A percentile compares a stretch with the other conserved stretches of the same genome.
phyloP scores from a whole-genome alignment of 768 basidiomycete species.

The Collybia sordida region DNA sequence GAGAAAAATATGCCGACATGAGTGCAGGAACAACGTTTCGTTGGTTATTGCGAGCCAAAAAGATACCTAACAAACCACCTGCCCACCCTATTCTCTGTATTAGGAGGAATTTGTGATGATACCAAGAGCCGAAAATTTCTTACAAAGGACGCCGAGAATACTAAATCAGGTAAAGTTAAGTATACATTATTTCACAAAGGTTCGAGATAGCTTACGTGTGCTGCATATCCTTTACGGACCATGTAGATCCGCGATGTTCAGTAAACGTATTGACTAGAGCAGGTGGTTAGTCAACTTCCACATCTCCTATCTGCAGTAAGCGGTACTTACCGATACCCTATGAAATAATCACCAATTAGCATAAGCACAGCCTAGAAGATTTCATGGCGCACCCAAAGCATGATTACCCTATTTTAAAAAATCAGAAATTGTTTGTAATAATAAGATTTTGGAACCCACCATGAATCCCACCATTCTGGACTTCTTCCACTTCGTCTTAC shows the following conservation, averaged over 20 bases:
- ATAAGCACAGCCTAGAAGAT: background rate
- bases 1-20: slow-evolving; percentile 48
- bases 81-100: slow-evolving; percentile 68
- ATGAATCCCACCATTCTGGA: slow-evolving; percentile 87
- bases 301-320: background rate
- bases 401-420: slow-evolving; percentile 37
- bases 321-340: slow-evolving; percentile 57
- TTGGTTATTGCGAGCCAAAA: slow-evolving; percentile 78
- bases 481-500: slow-evolving; percentile 65
- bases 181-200: background rate
- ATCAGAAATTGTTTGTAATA: background rate
- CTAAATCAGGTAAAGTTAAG: slow-evolving; percentile 31
- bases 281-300: background rate
- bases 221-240: slow-evolving; percentile 95
- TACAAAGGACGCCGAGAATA: slow-evolving; percentile 73
- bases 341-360: background rate
- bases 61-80: slow-evolving; percentile 87
- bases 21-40: slow-evolving; percentile 79
- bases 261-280: slow-evolving; percentile 86
- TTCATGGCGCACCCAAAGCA: slow-evolving; percentile 43
- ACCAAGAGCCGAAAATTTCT: slow-evolving; percentile 14
- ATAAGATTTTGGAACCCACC: slow-evolving; percentile 37
- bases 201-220: slow-evolving; percentile 66
- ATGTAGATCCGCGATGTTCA: slow-evolving; percentile 76
- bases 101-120: slow-evolving; percentile 1